Base-by-base conservation (phyloP, 805 yeast genomes). In the Wickerhamomyces bovis region DNA sequence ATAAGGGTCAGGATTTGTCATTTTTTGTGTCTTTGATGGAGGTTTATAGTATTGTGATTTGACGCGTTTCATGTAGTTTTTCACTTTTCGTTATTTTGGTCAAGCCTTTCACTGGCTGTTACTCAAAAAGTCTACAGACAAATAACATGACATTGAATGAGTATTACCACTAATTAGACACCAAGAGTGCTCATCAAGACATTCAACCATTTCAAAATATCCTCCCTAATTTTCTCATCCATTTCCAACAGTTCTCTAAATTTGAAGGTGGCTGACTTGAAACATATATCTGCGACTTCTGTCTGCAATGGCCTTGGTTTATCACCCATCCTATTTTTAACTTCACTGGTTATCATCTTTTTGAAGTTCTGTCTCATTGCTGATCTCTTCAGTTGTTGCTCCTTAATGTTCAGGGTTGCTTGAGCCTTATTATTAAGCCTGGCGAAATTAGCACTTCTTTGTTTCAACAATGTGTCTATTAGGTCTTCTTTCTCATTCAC, bases 241-340 rank as follows among this genome's bases (percentile, higher is more conserved):
- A 53, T 16, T 7, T 48, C 51, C n/a, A 39, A 13, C n/a, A 49
- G 16, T 5, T 30, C 28, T 47, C 45, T 53, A 35, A 52, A 58
- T 46, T 46, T 51, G 43, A 53, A 58, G 18, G 44, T 44, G 56
- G 56, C 53, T 3, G 56, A 57, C 38, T 48, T 53, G 42, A 46
- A 51, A 25, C 63, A 56, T 10, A 58, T 49, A 20, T 60, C 63
- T 2, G 57, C 61, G 2, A 57, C 53, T 39, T 60, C 62, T 10
- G 33, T 46, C 39, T 58, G 61, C 2, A 44, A 15, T 0, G 50
- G 42, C 33, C 49, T 53, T 3, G 53, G 44, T 15, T 41, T 46
- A 2, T 45, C 46, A 6, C 30, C 42, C 55, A 56, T 46, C 33
- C 47, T 41, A 15, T 10, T 36, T 20, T 49, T 53, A 2, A 60